Evolutionary conservation across 2,329 filamentous ascomycete species (phyloP).

Genomic region (Fusarium bulbicola): DNA sequence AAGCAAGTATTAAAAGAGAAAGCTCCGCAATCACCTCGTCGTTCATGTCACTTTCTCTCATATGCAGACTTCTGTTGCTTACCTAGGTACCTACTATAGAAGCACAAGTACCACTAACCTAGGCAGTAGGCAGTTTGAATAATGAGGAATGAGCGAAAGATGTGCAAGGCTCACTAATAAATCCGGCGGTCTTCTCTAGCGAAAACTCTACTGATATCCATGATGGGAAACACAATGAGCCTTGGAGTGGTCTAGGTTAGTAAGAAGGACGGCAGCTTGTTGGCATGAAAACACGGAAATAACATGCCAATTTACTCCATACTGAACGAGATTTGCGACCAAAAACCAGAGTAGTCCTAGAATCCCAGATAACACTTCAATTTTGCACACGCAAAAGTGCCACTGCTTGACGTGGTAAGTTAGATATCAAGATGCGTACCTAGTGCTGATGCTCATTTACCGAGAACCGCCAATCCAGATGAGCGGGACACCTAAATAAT

Average conservation of each 20-base stretch:
- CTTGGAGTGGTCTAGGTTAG: background rate
- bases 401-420: conserved; percentile 9
- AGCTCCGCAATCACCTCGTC: too few species aligned
- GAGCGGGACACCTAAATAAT: conserved; percentile 1
- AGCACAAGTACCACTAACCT: too few species aligned
- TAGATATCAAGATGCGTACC: background rate
- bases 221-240: background rate
- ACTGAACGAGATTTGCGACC: background rate
- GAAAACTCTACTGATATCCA: conserved; percentile 11
- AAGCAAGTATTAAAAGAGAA: too few species aligned
- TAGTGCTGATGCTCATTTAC: conserved; percentile 32
- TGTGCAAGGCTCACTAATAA: background rate
- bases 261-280: background rate
- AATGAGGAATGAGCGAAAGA: background rate
- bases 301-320: background rate
- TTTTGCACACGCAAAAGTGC: conserved; percentile 14
- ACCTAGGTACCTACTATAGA: too few species aligned
- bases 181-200: conserved; percentile 1
- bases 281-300: background rate
- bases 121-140: too few species aligned
- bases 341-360: background rate
- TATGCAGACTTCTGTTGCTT: too few species aligned
- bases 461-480: conserved; percentile 19
- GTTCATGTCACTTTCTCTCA: too few species aligned
- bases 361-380: background rate